A percentile compares a stretch with the other conserved stretches of the same genome.
Evolutionary conservation across 2,329 filamentous ascomycete genomes (phyloP).

Genomic region (Trichoderma hamatum): DNA sequence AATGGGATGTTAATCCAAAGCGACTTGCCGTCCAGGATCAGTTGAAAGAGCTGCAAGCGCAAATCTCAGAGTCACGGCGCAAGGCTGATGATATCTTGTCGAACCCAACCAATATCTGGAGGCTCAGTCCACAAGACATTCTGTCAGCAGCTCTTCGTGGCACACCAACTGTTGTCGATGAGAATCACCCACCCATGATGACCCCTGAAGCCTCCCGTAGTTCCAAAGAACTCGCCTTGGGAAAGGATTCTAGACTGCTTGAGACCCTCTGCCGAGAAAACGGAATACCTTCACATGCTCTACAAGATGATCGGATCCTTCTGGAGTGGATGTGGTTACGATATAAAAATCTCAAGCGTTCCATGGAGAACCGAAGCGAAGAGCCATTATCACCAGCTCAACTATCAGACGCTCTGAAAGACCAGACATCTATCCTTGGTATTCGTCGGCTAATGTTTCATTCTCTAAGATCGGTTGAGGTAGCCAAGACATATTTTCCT

Average conservation of each 20-base stretch:
- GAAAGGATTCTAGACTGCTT: constrained; percentile 26
- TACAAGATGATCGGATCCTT: constrained; percentile 38
- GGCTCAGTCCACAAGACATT: constrained; percentile 48
- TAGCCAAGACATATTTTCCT: constrained; percentile 30
- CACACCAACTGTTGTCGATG: constrained; percentile 17
- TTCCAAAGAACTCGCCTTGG: background rate
- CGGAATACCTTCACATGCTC: constrained; percentile 38
- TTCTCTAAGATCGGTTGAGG: constrained; percentile 33
- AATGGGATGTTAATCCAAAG: constrained; percentile 37
- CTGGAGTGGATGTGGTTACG: constrained; percentile 44
- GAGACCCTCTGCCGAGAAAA: constrained; percentile 35
- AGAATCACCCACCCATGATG: background rate
- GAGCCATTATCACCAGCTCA: constrained; percentile 25
- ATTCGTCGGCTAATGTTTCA: constrained; percentile 40
- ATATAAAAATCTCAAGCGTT: constrained; percentile 28
- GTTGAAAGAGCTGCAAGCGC: constrained; percentile 38
- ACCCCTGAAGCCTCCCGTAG: background rate
- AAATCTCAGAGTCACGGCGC: constrained; percentile 35
- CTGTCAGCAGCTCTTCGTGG: constrained; percentile 45
- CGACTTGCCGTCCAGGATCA: constrained; percentile 34
- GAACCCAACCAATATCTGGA: constrained; percentile 40
- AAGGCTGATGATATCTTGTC: constrained; percentile 34
- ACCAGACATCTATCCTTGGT: constrained; percentile 34
- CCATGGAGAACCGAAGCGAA: constrained; percentile 14
- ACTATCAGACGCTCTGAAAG: constrained; percentile 31